Percentiles rank a stretch among this genome's conserved stretches.
phyloP scores from a whole-genome alignment of 371 early-diverging fungal species.

The Rhizopus arrhizus region DNA sequence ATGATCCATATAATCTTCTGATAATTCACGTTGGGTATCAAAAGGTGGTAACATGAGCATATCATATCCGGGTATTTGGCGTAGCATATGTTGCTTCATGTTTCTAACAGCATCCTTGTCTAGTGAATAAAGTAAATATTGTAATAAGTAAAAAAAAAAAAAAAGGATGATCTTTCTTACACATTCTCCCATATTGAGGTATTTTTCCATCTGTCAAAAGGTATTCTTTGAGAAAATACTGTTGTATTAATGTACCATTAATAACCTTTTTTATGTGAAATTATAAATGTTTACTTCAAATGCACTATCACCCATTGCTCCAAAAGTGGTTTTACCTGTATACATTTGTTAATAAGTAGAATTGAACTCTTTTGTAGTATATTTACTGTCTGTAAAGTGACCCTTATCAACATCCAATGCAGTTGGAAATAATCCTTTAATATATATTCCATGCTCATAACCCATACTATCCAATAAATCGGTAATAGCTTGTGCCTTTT shows the following conservation, averaged over 20 bases:
- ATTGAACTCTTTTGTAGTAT: not conserved
- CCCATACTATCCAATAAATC: conserved; percentile 47
- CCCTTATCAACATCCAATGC: conserved; percentile 42
- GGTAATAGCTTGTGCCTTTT: conserved; percentile 53
- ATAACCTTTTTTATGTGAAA: too few species aligned
- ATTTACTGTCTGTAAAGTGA: conserved; percentile 39
- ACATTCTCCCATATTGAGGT: conserved; percentile 54
- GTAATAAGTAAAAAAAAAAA: too few species aligned
- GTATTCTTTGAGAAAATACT: conserved; percentile 74
- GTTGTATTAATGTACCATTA: too few species aligned
- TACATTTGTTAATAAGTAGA: not conserved
- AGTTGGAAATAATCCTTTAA: conserved; percentile 62
- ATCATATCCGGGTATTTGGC: conserved; percentile 43
- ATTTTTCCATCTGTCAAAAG: conserved; percentile 55
- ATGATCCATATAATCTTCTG: conserved; percentile 55
- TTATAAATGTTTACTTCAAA: conserved; percentile 36
- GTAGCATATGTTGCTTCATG: conserved; percentile 56
- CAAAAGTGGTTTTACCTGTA: conserved; percentile 41
- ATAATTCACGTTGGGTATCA: conserved; percentile 29
- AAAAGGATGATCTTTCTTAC: conserved; percentile 38
- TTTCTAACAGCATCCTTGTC: conserved; percentile 50
- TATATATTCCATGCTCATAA: conserved; percentile 43
- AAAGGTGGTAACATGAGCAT: conserved; percentile 50
- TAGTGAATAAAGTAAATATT: conserved; percentile 13
- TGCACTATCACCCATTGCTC: conserved; percentile 57